phyloP scores from a whole-genome alignment of 1,284 basidiomycete species.

The Sporisorium reilianum region DNA sequence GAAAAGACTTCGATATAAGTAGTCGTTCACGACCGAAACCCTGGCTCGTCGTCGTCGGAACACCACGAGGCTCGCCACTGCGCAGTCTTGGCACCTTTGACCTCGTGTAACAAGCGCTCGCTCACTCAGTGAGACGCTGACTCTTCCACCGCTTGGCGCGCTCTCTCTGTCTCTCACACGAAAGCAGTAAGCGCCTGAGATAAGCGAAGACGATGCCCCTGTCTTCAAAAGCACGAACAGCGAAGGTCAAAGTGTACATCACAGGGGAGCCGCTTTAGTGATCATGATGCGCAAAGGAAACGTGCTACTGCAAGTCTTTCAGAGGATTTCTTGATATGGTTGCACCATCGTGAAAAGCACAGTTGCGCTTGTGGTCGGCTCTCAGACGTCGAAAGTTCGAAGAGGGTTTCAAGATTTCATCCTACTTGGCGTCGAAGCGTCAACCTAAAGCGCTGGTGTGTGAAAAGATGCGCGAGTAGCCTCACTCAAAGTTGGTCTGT shows the following conservation, averaged over 20 bases:
- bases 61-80: neutral
- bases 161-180: neutral
- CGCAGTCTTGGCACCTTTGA: neutral
- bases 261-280: neutral
- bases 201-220: neutral
- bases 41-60: neutral
- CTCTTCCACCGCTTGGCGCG: neutral
- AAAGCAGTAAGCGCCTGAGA: neutral
- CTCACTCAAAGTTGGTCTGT: no score
- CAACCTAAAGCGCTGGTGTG: neutral
- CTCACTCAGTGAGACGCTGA: neutral
- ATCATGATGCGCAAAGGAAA: neutral
- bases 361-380: neutral
- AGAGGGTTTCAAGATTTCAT: neutral
- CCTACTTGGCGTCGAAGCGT: no score
- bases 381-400: neutral
- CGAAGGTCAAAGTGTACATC: neutral
- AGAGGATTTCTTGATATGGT: neutral
- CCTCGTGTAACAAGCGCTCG: neutral
- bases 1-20: constrained; percentile 19
- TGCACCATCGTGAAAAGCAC: no score
- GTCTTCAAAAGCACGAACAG: neutral
- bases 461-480: no score
- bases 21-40: neutral
- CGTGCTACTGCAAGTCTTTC: neutral